Conservation (phyloP, 257 asterid genomes). For the Capsicum rhomboideum region DNA sequence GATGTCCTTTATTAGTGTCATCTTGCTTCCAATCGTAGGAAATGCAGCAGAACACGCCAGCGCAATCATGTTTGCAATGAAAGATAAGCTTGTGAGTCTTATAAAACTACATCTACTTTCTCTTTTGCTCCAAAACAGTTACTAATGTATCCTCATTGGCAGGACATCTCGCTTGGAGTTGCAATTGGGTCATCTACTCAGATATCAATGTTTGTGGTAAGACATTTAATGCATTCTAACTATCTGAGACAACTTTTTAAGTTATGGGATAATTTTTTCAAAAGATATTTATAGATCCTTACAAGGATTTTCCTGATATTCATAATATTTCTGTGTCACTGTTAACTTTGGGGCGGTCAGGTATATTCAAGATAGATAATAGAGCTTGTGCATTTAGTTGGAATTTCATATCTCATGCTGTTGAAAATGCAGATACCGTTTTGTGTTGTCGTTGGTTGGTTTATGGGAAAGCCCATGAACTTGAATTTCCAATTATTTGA, state of each 20-base stretch:
- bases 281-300: background rate
- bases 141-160: conserved; percentile 5
- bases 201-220: conserved; percentile 98
- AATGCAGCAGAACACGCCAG: conserved; percentile 98
- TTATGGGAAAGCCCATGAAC: conserved; percentile 94
- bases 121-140: background rate
- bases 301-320: background rate
- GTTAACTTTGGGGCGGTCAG: background rate
- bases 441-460: conserved; percentile 96
- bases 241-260: background rate
- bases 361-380: background rate
- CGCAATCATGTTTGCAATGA: conserved; percentile 99
- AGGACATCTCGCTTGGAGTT: conserved; percentile 72
- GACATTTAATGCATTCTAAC: conserved; percentile 2
- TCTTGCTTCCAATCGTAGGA: conserved; percentile 91
- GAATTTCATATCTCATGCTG: conserved; percentile 1
- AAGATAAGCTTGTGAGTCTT: conserved; percentile 50
- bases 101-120: background rate
- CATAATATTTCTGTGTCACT: background rate
- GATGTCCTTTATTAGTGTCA: conserved; percentile 78
- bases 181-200: conserved; percentile 98
- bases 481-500: conserved; percentile 96
- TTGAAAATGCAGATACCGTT: conserved; percentile 78
- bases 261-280: background rate
- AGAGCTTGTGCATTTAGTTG: background rate